These are phyloP conservation scores for Canavalia ensiformis DNA, from an alignment of 306 rosid genomes.

Conservation along the genomic window DNA sequence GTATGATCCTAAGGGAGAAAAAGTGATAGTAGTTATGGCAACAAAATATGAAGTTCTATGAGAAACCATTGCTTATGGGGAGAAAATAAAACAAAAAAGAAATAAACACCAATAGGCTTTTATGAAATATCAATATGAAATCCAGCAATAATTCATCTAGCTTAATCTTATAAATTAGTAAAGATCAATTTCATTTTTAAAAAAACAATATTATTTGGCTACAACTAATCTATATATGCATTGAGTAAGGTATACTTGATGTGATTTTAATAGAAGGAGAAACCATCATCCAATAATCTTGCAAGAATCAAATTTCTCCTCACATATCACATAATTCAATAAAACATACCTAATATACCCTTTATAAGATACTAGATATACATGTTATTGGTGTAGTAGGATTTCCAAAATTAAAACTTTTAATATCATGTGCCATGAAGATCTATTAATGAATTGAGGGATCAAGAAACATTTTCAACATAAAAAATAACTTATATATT, in stretches of 20 bases:
- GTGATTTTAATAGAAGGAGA: not conserved
- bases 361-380: not conserved
- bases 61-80: too few relatives aligned
- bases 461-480: conserved; percentile 35
- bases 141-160: too few relatives aligned
- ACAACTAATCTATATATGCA: too few relatives aligned
- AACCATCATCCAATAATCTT: conserved; percentile 17
- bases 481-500: not conserved
- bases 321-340: not conserved
- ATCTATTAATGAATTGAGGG: conserved; percentile 3
- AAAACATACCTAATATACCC: not conserved
- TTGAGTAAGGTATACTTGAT: not conserved
- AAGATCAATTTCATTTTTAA: too few relatives aligned
- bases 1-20: too few relatives aligned
- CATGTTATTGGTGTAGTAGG: not conserved
- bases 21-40: too few relatives aligned
- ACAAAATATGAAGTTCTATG: too few relatives aligned
- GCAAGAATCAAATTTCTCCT: not conserved
- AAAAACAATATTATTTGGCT: too few relatives aligned
- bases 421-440: not conserved
- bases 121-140: too few relatives aligned
- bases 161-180: too few relatives aligned
- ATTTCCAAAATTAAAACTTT: not conserved
- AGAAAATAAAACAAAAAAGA: too few relatives aligned
- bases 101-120: too few relatives aligned